Base-by-base conservation (phyloP, 2,329 filamentous ascomycete species). In the Nannizzia gypsea region DNA sequence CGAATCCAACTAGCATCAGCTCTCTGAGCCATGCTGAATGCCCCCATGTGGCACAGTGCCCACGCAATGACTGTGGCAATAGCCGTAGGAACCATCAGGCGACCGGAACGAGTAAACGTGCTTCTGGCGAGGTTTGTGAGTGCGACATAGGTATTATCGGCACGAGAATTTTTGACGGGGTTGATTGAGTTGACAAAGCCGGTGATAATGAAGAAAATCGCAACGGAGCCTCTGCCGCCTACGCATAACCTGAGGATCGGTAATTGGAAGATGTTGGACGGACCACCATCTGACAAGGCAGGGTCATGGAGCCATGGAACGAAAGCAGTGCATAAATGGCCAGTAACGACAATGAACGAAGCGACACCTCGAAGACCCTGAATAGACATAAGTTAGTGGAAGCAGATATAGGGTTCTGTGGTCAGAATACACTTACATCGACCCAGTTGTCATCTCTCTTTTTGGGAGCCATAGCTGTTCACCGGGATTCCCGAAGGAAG, bases 351-450 rank as follows among this genome's bases (percentile, higher is more conserved):
- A 64, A 73, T 70, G 61, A 76, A 72, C 13, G 73, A 74, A 4
- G 74, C 74, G 58, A 74, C 64, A 31, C 74, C 74, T 28, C 74
- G 72, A 31, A 76, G 68, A 63, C 74, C 74, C 74, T 76, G n/a
- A 31, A 9, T 50, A 58, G 40, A 56, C n/a, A 36, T 44, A 9
- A 6, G 42, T 61, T 44, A 57, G 28, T 28, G 26, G 34, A 42
- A 28, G 50, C 20, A 38, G n/a, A 28, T 22, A 28, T 4, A 56
- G 26, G 3, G 34, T 9, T 28, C 38, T 15, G 17, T 4, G n/a
- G 20, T 6, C 11, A 24, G 28, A 24, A 26, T 26, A 44, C 17
- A 57, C 63, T 26, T 62, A 67, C 65, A 61, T 67, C 65, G 42
- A 67, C 59, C 65, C 65, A 67, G 59, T 67, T 67, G 56, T 66